Base-by-base conservation (phyloP, 257 asterid species). In the Eucommia ulmoides region DNA sequence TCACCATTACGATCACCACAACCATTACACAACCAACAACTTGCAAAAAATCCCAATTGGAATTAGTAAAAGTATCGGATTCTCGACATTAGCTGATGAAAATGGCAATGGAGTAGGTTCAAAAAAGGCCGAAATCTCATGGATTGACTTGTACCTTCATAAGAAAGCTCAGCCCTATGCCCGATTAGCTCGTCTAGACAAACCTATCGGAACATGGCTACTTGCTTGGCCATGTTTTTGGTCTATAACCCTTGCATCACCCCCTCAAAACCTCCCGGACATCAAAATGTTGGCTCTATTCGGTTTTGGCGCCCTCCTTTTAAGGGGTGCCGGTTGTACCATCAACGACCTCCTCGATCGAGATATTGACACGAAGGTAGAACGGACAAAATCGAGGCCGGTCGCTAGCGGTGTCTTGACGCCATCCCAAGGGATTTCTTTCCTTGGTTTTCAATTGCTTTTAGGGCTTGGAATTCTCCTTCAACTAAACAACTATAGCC, bases 151-250 rank as follows among this genome's bases (percentile, higher is more conserved):
- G 56, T 84, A 85, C 71, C 64, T 84, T 10, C 97, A 94, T 22
- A 68, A 65, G 61, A 73, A 49, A 41, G 57, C 64, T 9, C 76
- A 68, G 60, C 88, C 94, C 1, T 89, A 72, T 35, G 97, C 94
- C 11, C 79, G 52, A 52, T 84, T 89, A 1, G 97, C 97, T 10
- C 87, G 97, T 38, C 77, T 89, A 24, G 89, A 89, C 53, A 82
- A 77, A 61, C 93, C 95, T 4, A 89, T 89, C 18, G 97, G 97
- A 49, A 84, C 94, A 22, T 84, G 95, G 96, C 81, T 89, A 51
- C 81, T 89, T 2, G 94, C 93, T 68, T 89, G 94, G 95, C 97
- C 97, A 17, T 82, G 94, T 70, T 80, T 89, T 88, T 89, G 97
- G 93, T 89, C 97, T 1, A 85, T 89, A 63, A 67, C 96, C 0